These are phyloP conservation scores for Yarrowia bubula DNA, from an alignment of 805 yeast species.

Conservation along the genomic window DNA sequence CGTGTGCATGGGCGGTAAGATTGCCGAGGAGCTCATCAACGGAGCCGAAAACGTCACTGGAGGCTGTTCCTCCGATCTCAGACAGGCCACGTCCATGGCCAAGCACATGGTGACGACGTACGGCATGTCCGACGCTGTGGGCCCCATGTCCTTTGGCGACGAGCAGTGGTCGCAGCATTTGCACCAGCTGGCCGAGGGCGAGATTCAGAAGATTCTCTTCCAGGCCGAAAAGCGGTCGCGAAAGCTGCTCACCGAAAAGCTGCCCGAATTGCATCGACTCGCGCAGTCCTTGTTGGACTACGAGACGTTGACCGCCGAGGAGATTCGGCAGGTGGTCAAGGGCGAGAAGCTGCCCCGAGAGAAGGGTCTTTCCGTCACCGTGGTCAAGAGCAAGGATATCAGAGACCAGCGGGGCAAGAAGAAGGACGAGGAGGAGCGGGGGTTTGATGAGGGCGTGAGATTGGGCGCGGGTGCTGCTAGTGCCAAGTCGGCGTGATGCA, in stretches of 20 bases:
- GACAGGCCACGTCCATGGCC: constrained; percentile 87
- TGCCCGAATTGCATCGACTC: constrained; percentile 72
- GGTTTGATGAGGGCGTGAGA: constrained; percentile 19
- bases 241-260: constrained; percentile 56
- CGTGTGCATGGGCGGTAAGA: constrained; percentile 98
- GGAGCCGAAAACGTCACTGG: constrained; percentile 91
- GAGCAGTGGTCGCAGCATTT: constrained; percentile 89
- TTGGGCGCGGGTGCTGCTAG: constrained; percentile 8
- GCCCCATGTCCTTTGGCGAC: constrained; percentile 86
- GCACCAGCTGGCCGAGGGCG: constrained; percentile 88
- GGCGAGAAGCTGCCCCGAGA: constrained; percentile 75
- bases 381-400: constrained; percentile 51
- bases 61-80: constrained; percentile 91
- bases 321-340: constrained; percentile 77
- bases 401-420: constrained; percentile 33
- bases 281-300: constrained; percentile 94
- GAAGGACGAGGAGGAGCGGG: constrained; percentile 15
- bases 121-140: constrained; percentile 93
- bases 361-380: constrained; percentile 71
- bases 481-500: constrained; percentile 16
- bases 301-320: constrained; percentile 89
- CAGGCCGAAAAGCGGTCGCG: constrained; percentile 80
- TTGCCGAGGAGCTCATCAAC: constrained; percentile 88
- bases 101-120: constrained; percentile 95
- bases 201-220: constrained; percentile 72